Base-by-base conservation (phyloP, 306 rosid genomes). In the Fragaria ananassa region DNA sequence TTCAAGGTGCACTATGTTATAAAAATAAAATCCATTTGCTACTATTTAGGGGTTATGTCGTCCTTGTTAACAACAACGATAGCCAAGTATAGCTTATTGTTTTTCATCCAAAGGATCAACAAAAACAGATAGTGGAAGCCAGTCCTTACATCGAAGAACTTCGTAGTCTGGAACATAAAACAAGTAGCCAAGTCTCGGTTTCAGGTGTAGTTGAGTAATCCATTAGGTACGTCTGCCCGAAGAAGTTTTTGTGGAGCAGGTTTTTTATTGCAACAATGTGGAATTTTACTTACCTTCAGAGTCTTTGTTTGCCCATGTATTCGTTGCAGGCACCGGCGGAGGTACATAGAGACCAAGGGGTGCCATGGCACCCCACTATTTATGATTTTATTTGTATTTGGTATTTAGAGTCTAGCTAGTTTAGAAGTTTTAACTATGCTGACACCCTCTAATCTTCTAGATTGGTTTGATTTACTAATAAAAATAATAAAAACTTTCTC, bases 221-320 rank as follows among this genome's bases (percentile, higher is more conserved):
- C 15, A 68, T 89, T 65, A 86, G 98, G 87, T 81, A 41, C 29
- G 29, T 70, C 81, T 93, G 68, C 98, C 98, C 89, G 96, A 83
- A 23, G 25, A 91, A 82, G 92, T 82, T 67, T 77, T 91, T 77
- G 97, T 91, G n/a, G 97, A 93, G 86, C 97, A 93, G 80, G 89
- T 91, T 86, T 96, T 93, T 12, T 97, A 91, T 86, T 96, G 92
- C 47, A 93, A 96, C 74, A 89, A 92, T 27, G 57, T 93, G 25
- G 85, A 96, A 34, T 86, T 88, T 42, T 89, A 89, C 80, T 74
- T 93, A 82, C 97, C 89, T 78, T 93, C 93, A 0, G 93, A 91
- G 60, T 93, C 91, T 88, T 97, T 88, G 79, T 91, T 93, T 82
- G 98, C 91, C 74, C 92, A 89, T 81, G 98, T 93, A 45, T 87